Evolutionary conservation across 2,329 filamentous ascomycete species (phyloP), one percentile per base, ranked within the genome.

Genomic region (Ophiostoma tasmaniense): DNA sequence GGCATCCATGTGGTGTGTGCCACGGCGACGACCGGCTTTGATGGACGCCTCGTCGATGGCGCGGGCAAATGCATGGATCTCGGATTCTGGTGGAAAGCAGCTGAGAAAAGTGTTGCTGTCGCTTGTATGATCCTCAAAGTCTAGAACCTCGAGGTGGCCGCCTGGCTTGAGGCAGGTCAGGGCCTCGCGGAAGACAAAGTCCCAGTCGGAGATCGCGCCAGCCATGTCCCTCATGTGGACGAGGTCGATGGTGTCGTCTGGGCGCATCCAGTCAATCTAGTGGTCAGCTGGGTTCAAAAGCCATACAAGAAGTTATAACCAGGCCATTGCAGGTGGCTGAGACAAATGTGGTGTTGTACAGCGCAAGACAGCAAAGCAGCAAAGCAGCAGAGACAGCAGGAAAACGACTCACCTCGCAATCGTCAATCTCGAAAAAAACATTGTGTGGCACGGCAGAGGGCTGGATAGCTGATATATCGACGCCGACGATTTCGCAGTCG

Each of bases 371-470:
- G 20, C 6, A 30, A 35, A 39, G 20, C 28, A 64, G 25, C 68
- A 45, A 8, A 45, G 17, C 42, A 45, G 30, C 6, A 33, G 6
- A 33, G 6, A 33, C 30, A 11, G 11, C 14, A 39, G 3, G 3
- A 42, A 42, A 13, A 14, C 1, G 25, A 64, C 61, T 39, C 30
- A 72, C 75, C 74, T 87, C 84, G 64, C 84, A 85, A 72, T 87
- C 83, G 72, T 87, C 84, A 5, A 87, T 80, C 75, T 87, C 84
- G 76, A 86, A 87, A 73, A 83, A 85, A 52, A 86, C 81, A 71
- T 87, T 87, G 73, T 83, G 82, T 5, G 85, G 85, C 7, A 85
- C 83, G 42, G 82, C 81, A 25, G 80, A 81, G n/a, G 83, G 83
- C 72, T 86, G 84, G 66, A 87, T 84, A 70, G 85, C 84, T 20